phyloP scores from a whole-genome alignment of 208 protist species.

The Wallacemonas sp. region DNA sequence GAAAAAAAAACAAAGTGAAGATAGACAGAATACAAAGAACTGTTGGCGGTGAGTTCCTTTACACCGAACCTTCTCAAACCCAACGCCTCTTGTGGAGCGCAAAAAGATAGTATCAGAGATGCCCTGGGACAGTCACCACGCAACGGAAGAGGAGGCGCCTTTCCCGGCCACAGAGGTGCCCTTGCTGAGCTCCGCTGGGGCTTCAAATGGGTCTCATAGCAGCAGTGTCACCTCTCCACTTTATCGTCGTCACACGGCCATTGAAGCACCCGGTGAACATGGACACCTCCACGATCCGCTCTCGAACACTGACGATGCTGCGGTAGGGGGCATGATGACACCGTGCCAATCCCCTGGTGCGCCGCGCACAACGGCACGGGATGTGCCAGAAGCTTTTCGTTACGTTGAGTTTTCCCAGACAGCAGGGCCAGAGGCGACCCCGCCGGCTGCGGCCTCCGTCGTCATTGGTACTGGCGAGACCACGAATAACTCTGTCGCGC shows the following conservation, averaged over 20 bases:
- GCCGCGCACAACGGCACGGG: neutral
- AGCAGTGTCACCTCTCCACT: neutral
- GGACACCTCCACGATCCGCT: too few species aligned
- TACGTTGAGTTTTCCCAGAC: neutral
- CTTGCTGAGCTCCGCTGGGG: neutral
- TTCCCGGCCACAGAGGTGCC: neutral
- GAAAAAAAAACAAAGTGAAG: too few species aligned
- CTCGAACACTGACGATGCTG: neutral
- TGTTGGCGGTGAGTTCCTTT: too few species aligned
- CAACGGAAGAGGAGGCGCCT: neutral
- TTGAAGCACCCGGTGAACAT: too few species aligned
- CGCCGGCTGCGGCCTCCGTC: neutral
- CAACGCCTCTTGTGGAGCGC: too few species aligned
- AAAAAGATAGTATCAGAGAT: too few species aligned
- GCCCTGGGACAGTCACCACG: too few species aligned
- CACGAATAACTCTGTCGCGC: neutral
- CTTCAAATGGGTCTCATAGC: neutral
- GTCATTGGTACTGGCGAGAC: neutral
- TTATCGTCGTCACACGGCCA: slow-evolving; percentile 1
- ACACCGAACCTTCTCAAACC: too few species aligned
- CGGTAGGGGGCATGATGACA: neutral
- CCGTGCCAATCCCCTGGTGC: neutral
- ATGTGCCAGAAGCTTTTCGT: neutral
- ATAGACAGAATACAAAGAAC: too few species aligned
- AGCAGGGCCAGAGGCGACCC: neutral